These are phyloP conservation scores for Saturnispora ahearnii DNA, from an alignment of 805 yeast species.

Conservation along the genomic window DNA sequence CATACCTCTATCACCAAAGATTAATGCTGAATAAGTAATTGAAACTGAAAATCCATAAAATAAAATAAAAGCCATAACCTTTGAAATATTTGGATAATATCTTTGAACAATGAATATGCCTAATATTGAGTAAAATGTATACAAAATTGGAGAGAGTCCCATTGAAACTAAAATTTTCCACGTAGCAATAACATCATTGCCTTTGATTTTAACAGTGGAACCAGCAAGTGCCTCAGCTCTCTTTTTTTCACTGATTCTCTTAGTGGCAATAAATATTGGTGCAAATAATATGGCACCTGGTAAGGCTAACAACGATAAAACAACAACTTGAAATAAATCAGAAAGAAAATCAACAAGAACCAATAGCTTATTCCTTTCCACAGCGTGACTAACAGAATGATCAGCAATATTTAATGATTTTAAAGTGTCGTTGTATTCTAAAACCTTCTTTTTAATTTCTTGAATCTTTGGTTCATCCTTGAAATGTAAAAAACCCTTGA, in stretches of 20 bases:
- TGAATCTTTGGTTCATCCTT: constrained; percentile 62
- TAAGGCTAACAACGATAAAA: constrained; percentile 55
- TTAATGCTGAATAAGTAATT: constrained; percentile 82
- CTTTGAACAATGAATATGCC: constrained; percentile 34
- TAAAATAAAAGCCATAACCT: constrained; percentile 29
- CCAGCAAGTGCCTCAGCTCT: constrained; percentile 72
- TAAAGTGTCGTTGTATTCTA: constrained; percentile 57
- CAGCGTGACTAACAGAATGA: constrained; percentile 45
- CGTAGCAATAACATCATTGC: constrained; percentile 90
- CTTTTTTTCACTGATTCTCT: constrained; percentile 61
- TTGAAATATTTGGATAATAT: constrained; percentile 17
- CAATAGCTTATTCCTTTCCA: constrained; percentile 18
- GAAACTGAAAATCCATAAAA: constrained; percentile 58
- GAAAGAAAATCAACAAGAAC: constrained; percentile 20
- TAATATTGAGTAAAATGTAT: constrained; percentile 66
- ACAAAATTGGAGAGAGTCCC: constrained; percentile 82
- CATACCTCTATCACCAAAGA: constrained; percentile 89
- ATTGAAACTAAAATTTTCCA: constrained; percentile 91
- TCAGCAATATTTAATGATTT: constrained; percentile 44
- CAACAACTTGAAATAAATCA: constrained; percentile 36
- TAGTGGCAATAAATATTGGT: constrained; percentile 79
- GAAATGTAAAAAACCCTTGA: constrained; percentile 70
- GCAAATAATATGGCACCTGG: constrained; percentile 87
- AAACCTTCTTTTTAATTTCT: constrained; percentile 51
- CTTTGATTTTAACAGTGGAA: constrained; percentile 84